A percentile compares a stretch with the other conserved stretches of the same genome.
Conservation (phyloP, 2,329 filamentous ascomycete genomes). For the Aspergillus novofumigatus region DNA sequence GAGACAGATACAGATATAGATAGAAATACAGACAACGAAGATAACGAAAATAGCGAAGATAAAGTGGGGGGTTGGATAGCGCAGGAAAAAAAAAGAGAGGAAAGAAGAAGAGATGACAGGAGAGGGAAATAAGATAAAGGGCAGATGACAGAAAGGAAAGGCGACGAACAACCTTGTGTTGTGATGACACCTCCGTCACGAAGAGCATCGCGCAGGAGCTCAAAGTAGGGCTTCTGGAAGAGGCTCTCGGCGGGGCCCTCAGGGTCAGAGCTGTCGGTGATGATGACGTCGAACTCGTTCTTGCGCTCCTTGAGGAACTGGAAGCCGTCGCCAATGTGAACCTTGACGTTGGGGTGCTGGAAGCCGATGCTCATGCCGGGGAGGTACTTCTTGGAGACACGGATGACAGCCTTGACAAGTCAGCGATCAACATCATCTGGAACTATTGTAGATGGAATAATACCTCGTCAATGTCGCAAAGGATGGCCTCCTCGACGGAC, state of each 20-base stretch:
- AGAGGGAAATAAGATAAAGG: slow-evolving; percentile 12
- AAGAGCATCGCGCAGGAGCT: slow-evolving; percentile 85
- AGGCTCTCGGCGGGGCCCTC: slow-evolving; percentile 93
- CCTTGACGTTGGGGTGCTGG: slow-evolving; percentile 87
- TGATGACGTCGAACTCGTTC: slow-evolving; percentile 98
- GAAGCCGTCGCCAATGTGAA: slow-evolving; percentile 95
- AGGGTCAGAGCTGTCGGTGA: slow-evolving; percentile 96
- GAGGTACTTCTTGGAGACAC: slow-evolving; percentile 96
- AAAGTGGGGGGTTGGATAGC: neutral
- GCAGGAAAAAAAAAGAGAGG: slow-evolving; percentile 7
- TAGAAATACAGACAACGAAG: slow-evolving; percentile 4
- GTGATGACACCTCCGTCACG: slow-evolving; percentile 96
- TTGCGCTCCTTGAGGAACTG: slow-evolving; percentile 96
- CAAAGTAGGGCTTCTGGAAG: slow-evolving; percentile 98
- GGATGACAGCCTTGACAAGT: slow-evolving; percentile 72
- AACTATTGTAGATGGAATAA: slow-evolving; percentile 1
- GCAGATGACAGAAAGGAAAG: slow-evolving; percentile 49
- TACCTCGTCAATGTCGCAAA: slow-evolving; percentile 98
- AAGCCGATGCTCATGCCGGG: slow-evolving; percentile 91
- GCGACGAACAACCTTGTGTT: slow-evolving; percentile 99
- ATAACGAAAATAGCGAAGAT: neutral
- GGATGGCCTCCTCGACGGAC: slow-evolving; percentile 87
- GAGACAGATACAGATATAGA: neutral
- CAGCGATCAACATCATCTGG: neutral
- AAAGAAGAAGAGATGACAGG: slow-evolving; percentile 64